Evolutionary conservation across 2,329 filamentous ascomycete species (phyloP).

Genomic region (Hysterium pulicare): DNA sequence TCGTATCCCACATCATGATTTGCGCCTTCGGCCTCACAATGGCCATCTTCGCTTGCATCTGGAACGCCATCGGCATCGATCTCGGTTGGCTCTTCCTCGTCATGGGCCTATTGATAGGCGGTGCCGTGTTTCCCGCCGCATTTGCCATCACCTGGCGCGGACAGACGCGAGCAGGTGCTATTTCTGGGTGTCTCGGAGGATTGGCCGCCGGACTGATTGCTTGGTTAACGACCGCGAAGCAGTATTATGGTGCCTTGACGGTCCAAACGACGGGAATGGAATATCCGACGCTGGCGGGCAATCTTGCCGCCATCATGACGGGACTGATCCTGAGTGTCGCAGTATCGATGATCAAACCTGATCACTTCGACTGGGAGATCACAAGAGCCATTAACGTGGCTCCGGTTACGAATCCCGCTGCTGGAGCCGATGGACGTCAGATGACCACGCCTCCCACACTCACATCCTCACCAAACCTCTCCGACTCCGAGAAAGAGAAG

Average conservation of each 20-base stretch:
- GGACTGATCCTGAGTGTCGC: conserved; percentile 30
- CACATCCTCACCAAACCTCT: conserved; percentile 6
- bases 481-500: conserved; percentile 12
- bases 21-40: conserved; percentile 40
- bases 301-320: conserved; percentile 33
- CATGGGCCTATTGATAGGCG: conserved; percentile 42
- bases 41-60: conserved; percentile 38
- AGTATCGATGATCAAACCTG: conserved; percentile 35
- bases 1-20: conserved; percentile 40
- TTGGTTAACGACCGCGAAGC: conserved; percentile 36
- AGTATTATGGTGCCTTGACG: conserved; percentile 37
- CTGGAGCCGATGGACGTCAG: not conserved
- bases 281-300: conserved; percentile 40
- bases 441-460: conserved; percentile 5
- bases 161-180: conserved; percentile 31
- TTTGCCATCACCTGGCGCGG: conserved; percentile 38
- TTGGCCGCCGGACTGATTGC: conserved; percentile 35
- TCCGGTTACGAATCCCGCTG: conserved; percentile 8
- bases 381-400: conserved; percentile 37
- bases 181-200: conserved; percentile 30
- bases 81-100: conserved; percentile 41
- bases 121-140: conserved; percentile 39
- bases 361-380: conserved; percentile 39
- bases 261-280: conserved; percentile 39
- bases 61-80: conserved; percentile 38